phyloP scores from a whole-genome alignment of 108 stramenopile species.

The Skeletonema potamos region DNA sequence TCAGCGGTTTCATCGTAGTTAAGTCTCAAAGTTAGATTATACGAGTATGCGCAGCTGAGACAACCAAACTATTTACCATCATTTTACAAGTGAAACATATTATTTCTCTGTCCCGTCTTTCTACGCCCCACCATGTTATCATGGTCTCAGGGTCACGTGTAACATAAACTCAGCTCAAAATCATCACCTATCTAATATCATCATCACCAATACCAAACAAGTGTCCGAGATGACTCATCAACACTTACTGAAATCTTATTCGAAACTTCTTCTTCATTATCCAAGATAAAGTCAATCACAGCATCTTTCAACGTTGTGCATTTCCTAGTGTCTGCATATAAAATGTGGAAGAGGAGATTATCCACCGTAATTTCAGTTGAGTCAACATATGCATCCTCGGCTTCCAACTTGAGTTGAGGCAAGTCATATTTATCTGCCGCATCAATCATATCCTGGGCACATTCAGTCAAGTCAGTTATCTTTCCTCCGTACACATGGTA shows the following conservation, averaged over 20 bases:
- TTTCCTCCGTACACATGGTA: constrained; percentile 24
- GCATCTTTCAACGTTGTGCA: constrained; percentile 18
- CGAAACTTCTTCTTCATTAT: constrained; percentile 8
- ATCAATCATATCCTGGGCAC: constrained; percentile 20
- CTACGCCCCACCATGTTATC: background rate
- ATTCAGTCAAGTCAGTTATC: constrained; percentile 9
- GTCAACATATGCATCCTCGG: constrained; percentile 19
- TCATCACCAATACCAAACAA: background rate
- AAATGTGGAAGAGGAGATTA: constrained; percentile 14
- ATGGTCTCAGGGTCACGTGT: background rate
- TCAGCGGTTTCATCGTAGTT: no score
- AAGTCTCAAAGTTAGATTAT: no score
- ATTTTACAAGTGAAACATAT: background rate
- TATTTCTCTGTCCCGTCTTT: background rate
- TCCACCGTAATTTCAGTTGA: background rate
- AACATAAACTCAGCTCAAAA: background rate
- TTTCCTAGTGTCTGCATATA: constrained; percentile 21
- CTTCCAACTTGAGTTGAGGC: constrained; percentile 18
- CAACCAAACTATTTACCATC: background rate
- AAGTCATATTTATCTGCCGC: constrained; percentile 28
- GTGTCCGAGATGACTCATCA: background rate
- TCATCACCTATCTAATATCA: background rate
- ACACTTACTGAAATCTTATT: background rate
- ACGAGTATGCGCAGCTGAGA: background rate
- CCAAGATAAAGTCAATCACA: constrained; percentile 15